Evolutionary conservation across 1,284 basidiomycete species (phyloP), one percentile per base, ranked within the genome.

Genomic region (Cutaneotrichosporon sp.): DNA sequence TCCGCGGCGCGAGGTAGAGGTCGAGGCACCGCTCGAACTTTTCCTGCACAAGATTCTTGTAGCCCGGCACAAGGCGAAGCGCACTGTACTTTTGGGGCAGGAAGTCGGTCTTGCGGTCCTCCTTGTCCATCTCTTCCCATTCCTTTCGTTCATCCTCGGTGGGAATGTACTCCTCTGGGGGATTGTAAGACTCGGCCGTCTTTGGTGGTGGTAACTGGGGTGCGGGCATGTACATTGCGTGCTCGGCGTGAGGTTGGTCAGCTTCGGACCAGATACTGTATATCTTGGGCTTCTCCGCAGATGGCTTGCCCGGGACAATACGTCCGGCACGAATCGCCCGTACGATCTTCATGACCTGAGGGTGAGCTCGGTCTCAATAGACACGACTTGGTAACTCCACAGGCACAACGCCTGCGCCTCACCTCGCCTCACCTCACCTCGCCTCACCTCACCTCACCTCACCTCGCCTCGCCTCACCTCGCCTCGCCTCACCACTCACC

Each of bases 261-360:
- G 72, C 66, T 32, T 79, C 77, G 27, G 85, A 86, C 96, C 96
- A 99, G 61, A 99, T 87, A 35, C 85, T 80, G 76, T 90, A 96
- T 67, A 91, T 88, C 55, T 84, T 81, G 14, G 86, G 84, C 75
- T 87, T 85, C 44, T 77, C 70, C 0, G 83, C 77, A 7, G 50
- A 31, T 4, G 91, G 89, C 75, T 92, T 96, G 61, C 87, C 85
- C 38, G 92, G 88, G 5, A 91, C 70, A 62, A 99, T 98, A 31
- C 90, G 85, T 34, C 96, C 96, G 77, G 92, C 85, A 20, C 96
- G 86, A 66, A 98, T 98, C 14, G 94, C 94, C 49, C 93, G 90
- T 57, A 98, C 94, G 63, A 98, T 97, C 82, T 98, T 99, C 92
- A 98, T 97, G 62, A 98, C 84, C 90, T 93, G 59, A 26, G 34